Base-by-base conservation (phyloP, 2,329 filamentous ascomycete genomes). In the Fusarium sp. region DNA sequence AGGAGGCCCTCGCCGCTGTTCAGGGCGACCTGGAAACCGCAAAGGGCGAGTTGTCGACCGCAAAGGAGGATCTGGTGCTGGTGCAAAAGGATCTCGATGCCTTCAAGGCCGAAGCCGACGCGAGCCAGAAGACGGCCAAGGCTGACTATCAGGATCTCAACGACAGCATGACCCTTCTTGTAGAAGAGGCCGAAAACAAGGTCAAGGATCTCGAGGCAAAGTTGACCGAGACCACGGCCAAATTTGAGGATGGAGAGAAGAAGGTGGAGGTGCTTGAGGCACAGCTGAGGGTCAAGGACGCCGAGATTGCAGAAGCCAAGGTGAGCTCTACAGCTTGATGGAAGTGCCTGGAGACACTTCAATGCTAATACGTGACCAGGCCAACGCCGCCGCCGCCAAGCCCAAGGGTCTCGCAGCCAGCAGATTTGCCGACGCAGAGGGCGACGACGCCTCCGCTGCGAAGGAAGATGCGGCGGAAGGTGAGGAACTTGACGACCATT, bases 61-160 rank as follows among this genome's bases (percentile, higher is more conserved):
- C 77, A 39, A 78, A 75, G 62, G 75, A 84, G 40, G 85, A 89
- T 65, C 76, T 89, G 2, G 80, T 82, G 46, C 78, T 87, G 58
- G 78, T 81, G 2, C 80, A 85, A 65, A 87, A 88, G 76, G 87
- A 89, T 54, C 80, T 90, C 1, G 85, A 88, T 66, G 83, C 86
- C 8, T 80, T 85, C 71, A 84, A 82, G 77, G 81, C 84, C 23
- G 85, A 87, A 72, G 82, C 84, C 4, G 84, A 86, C 11, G 83
- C 84, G 11, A 85, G 84, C 76, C 74, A 82, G 55, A 88, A 89
- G 84, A 88, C 84, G n/a, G 82, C 86, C 48, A 82, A 84, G 76
- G 82, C 85, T n/a, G 88, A 90, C 76, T 90, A 89, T 78, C 85
- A 87, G 75, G 88, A 90, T 68, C 86, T 91, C 81, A 87, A 89